Evolutionary conservation across 2,329 filamentous ascomycete species (phyloP).

Genomic region (Aspergillus latus): DNA sequence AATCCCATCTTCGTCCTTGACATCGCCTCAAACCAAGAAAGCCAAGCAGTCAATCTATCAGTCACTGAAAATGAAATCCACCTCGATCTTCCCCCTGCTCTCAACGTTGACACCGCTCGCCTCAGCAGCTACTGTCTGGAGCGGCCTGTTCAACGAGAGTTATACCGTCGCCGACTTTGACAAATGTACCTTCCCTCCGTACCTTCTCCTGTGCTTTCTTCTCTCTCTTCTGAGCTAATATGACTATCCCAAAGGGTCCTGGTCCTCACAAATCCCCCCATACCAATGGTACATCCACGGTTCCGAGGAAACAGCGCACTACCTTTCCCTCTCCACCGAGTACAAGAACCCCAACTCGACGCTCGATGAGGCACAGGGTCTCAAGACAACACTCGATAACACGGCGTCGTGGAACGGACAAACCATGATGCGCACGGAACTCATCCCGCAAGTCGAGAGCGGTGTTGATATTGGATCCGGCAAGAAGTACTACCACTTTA

Average conservation of each 20-base stretch:
- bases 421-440: slow-evolving; percentile 69
- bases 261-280: slow-evolving; percentile 65
- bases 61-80: slow-evolving; percentile 16
- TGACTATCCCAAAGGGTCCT: slow-evolving; percentile 51
- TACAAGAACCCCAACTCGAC: slow-evolving; percentile 67
- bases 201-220: too few species aligned
- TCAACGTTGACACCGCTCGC: slow-evolving; percentile 11
- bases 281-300: slow-evolving; percentile 80
- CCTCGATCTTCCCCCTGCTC: slow-evolving; percentile 4
- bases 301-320: slow-evolving; percentile 48
- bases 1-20: too few species aligned
- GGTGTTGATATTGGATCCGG: slow-evolving; percentile 64
- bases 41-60: neutral
- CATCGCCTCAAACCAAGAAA: neutral
- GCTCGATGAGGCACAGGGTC: slow-evolving; percentile 59
- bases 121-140: slow-evolving; percentile 28
- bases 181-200: slow-evolving; percentile 20
- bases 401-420: slow-evolving; percentile 69
- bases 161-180: slow-evolving; percentile 27
- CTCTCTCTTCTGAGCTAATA: neutral
- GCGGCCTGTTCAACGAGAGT: slow-evolving; percentile 28
- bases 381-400: slow-evolving; percentile 62
- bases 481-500: slow-evolving; percentile 72
- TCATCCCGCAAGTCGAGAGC: slow-evolving; percentile 68
- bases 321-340: slow-evolving; percentile 60